Evolutionary conservation across 768 basidiomycete species (phyloP), one percentile per base, ranked within the genome.

Genomic region (Lactarius vividus): DNA sequence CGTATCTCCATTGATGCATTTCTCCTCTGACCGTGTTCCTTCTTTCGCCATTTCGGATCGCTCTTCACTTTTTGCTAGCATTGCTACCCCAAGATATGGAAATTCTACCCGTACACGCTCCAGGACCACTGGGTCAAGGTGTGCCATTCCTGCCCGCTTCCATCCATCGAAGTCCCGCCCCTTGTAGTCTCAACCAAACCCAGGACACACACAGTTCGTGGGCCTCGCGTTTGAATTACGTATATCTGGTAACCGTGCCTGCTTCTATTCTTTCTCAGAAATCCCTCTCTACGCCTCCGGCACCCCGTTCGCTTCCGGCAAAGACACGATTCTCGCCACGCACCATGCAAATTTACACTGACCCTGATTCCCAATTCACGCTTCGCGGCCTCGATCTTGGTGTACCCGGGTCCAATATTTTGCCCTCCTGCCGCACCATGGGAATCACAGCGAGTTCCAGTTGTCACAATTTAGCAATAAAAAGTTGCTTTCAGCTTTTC

Each of bases 341-440:
- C 63, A 61, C 59, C 44, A 46, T 68, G 60, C 59, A 60, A 59
- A 40, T 56, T 62, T 59, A 63, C 61, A 67, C 53, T 52, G 58
- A 61, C 58, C 62, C 66, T 64, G 61, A 57, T 59, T 52, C 67
- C 31, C 64, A 56, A 40, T 37, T 58, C 57, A 68, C 29, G 69
- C 69, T 65, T 70, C 69, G 31, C 68, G 67, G 67, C 42, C 69
- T 68, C 67, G 64, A 69, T 56, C 57, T 68, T 69, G 35, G n/a
- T 28, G 46, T 64, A 57, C 28, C 67, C 60, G 63, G 33, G 16
- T 57, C 69, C 69, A 63, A 70, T 29, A 69, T 69, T 70, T 65
- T 64, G 58, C 69, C 67, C 46, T 62, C 20, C 53, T n/a, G 31
- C 58, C 61, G 60, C 35, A 26, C 33, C 57, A 62, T 69, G 61